A percentile compares a stretch with the other conserved stretches of the same genome.
Conservation (phyloP, 139 green algal genomes). For the Picochlorum sp. region DNA sequence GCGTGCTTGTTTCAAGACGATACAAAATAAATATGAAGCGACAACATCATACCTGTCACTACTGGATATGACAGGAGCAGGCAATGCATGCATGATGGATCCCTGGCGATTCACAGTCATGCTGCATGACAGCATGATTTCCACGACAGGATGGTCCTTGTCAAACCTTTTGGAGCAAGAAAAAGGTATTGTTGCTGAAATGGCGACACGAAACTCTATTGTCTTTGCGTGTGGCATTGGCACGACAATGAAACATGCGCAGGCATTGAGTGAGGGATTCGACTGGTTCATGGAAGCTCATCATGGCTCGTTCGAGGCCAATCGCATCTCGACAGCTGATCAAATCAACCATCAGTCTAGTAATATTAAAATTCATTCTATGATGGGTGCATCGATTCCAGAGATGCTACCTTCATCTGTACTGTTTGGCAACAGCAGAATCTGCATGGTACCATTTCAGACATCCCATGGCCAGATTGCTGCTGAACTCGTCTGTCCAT, state of each 20-base stretch:
- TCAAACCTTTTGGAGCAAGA: constrained; percentile 37
- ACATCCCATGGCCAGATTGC: constrained; percentile 36
- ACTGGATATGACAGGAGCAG: no score
- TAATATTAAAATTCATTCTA: no score
- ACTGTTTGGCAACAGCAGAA: no score
- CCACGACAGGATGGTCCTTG: constrained; percentile 39
- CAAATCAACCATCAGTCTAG: no score
- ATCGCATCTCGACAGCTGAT: no score
- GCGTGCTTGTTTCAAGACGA: not conserved
- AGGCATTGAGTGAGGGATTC: constrained; percentile 29
- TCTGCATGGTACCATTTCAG: no score
- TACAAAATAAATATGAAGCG: not conserved
- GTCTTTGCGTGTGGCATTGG: constrained; percentile 62
- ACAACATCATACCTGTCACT: not conserved
- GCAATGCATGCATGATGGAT: constrained; percentile 28
- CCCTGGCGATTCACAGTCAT: constrained; percentile 63
- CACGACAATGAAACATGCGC: constrained; percentile 24
- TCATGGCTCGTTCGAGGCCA: no score
- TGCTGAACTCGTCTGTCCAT: constrained; percentile 78
- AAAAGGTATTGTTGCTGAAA: constrained; percentile 61
- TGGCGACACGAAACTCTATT: constrained; percentile 52
- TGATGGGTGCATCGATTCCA: no score
- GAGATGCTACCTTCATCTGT: no score
- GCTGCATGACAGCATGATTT: constrained; percentile 9
- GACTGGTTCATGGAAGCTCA: constrained; percentile 5